Conservation (phyloP, 805 yeast genomes). For the Candida saitoana region DNA sequence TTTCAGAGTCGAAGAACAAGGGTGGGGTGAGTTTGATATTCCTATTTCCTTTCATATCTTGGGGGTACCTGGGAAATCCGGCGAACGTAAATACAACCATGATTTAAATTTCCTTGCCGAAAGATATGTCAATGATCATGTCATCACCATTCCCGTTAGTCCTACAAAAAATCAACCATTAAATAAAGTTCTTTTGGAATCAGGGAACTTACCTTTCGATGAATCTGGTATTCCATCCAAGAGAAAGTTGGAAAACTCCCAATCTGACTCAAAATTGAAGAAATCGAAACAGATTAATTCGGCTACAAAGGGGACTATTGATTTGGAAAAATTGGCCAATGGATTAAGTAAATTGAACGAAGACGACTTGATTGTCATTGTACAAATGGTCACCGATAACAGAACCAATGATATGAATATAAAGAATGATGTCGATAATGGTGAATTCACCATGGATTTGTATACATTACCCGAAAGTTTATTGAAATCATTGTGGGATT, state of each 20-base stretch:
- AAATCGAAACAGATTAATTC: conserved; percentile 42
- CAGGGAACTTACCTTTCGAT: conserved; percentile 70
- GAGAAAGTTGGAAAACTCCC: conserved; percentile 11
- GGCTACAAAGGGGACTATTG: conserved; percentile 71
- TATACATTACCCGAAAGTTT: conserved; percentile 88
- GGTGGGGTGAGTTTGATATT: conserved; percentile 98
- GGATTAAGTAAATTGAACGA: conserved; percentile 84
- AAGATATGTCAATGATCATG: conserved; percentile 73
- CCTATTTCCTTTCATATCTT: conserved; percentile 70
- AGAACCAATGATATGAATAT: conserved; percentile 92
- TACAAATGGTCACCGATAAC: conserved; percentile 96
- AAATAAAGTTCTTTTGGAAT: conserved; percentile 67
- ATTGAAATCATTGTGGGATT: conserved; percentile 91
- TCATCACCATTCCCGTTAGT: conserved; percentile 59
- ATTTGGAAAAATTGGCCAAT: conserved; percentile 85
- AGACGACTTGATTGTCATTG: conserved; percentile 90
- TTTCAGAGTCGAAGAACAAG: conserved; percentile 83
- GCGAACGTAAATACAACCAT: conserved; percentile 82
- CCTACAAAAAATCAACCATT: conserved; percentile 64
- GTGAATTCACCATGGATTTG: conserved; percentile 95
- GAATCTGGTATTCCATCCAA: conserved; percentile 31
- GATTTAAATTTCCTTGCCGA: conserved; percentile 84
- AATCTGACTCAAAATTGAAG: conserved; percentile 36
- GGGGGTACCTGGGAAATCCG: conserved; percentile 66
- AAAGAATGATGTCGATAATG: conserved; percentile 92